Conservation (phyloP, 2,329 filamentous ascomycete species). For the Botrytis medusae region DNA sequence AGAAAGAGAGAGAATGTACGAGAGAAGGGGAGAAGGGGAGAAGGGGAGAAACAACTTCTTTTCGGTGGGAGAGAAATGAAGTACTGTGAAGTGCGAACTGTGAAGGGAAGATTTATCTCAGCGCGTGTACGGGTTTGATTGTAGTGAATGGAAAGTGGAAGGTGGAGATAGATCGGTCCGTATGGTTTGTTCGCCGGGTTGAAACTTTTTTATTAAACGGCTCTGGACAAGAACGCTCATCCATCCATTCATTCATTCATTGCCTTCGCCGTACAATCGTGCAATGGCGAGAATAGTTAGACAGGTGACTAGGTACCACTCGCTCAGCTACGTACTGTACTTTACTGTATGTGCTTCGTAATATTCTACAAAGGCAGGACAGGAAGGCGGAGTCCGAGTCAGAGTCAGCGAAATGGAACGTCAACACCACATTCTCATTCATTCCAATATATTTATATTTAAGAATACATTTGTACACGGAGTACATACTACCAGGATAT, state of each 20-base stretch:
- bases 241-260: neutral
- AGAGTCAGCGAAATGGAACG: neutral
- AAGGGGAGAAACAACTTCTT: neutral
- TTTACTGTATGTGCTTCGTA: neutral
- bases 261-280: neutral
- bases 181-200: neutral
- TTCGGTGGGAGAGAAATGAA: neutral
- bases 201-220: neutral
- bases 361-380: neutral
- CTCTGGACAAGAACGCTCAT: neutral
- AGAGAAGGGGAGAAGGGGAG: constrained; percentile 4
- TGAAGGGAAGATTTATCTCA: constrained; percentile 13
- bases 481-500: neutral
- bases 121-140: constrained; percentile 4
- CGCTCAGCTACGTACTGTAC: neutral
- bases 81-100: too few relatives aligned
- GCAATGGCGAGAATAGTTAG: neutral
- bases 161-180: neutral
- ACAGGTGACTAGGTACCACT: neutral
- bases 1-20: constrained; percentile 2
- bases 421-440: neutral
- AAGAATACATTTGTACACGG: neutral
- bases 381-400: constrained; percentile 2
- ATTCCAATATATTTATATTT: neutral
- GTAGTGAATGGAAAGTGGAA: constrained; percentile 7